Evolutionary conservation across 2,329 filamentous ascomycete genomes (phyloP).

Genomic region (Aspergillus spinulosporus): DNA sequence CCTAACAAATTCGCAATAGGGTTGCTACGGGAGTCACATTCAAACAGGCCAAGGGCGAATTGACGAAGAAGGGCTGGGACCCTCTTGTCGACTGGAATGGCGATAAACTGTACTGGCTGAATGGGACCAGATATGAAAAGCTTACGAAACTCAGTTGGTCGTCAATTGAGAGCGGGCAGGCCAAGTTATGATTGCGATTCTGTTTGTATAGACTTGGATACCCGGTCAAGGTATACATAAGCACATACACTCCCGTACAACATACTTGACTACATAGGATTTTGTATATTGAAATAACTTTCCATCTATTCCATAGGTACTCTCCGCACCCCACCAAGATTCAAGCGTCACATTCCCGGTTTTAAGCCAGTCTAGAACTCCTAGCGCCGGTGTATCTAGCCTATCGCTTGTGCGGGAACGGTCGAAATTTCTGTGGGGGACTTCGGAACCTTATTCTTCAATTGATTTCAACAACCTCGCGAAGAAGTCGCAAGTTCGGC

Average conservation of each 20-base stretch:
- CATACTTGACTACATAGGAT: not conserved
- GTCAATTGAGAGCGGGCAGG: constrained; percentile 44
- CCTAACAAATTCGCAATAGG: constrained; percentile 20
- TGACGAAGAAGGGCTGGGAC: constrained; percentile 47
- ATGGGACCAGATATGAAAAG: constrained; percentile 42
- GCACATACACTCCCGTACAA: not conserved
- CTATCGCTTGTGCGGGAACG: not conserved
- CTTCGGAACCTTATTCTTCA: constrained; percentile 1
- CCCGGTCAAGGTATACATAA: not conserved
- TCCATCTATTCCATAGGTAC: too few relatives aligned
- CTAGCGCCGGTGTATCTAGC: not conserved
- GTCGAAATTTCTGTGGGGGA: not conserved
- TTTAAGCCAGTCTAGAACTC: not conserved
- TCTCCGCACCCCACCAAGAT: not conserved
- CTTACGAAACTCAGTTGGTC: constrained; percentile 43
- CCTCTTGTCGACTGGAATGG: constrained; percentile 32
- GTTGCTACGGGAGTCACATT: constrained; percentile 52
- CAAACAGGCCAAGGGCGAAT: constrained; percentile 50
- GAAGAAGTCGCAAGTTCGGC: not conserved
- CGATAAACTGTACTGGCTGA: constrained; percentile 49
- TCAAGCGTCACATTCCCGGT: not conserved
- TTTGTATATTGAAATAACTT: not conserved
- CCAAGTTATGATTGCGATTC: constrained; percentile 40
- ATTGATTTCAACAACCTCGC: not conserved
- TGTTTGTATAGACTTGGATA: not conserved